Percentiles rank a stretch among this genome's conserved stretches.
These are phyloP conservation scores for Protostelium mycophagum DNA, from an alignment of 78 protist species.

Conservation along the genomic window DNA sequence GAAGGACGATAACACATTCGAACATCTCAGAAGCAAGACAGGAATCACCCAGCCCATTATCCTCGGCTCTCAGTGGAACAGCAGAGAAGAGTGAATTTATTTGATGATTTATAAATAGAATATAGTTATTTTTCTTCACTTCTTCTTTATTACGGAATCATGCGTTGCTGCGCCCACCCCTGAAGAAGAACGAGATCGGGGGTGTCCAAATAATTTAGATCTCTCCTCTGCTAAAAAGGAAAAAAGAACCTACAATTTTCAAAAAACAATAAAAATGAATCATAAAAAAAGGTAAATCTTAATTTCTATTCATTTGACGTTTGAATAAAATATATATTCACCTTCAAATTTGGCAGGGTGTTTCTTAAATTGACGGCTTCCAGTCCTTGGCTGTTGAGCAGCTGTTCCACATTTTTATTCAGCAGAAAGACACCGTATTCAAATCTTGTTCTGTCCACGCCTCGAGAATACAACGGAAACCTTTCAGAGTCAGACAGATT, in stretches of 20 bases:
- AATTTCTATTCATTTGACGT: background rate
- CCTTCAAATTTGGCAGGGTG: slow-evolving; percentile 51
- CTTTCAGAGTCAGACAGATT: background rate
- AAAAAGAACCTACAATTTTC: background rate
- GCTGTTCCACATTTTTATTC: slow-evolving; percentile 56
- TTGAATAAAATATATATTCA: background rate
- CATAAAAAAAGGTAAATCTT: too few species aligned
- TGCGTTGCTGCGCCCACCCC: too few species aligned
- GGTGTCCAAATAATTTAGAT: background rate
- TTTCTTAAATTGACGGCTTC: slow-evolving; percentile 30
- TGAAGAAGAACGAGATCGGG: background rate
- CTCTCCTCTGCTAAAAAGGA: background rate
- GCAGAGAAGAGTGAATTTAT: too few species aligned
- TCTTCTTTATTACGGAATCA: too few species aligned
- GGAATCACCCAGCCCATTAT: background rate
- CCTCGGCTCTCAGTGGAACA: background rate
- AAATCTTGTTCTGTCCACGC: slow-evolving; percentile 36
- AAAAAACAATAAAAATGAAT: too few species aligned
- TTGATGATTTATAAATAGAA: too few species aligned
- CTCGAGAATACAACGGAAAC: slow-evolving; percentile 48
- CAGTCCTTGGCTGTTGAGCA: slow-evolving; percentile 47
- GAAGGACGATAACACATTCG: background rate
- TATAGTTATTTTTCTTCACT: too few species aligned
- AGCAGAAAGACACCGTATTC: slow-evolving; percentile 62
- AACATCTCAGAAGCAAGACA: background rate